A percentile compares a stretch with the other conserved stretches of the same genome.
These are phyloP conservation scores for Cryptococcus sp. DNA, from an alignment of 1,284 basidiomycete species.

Conservation along the genomic window DNA sequence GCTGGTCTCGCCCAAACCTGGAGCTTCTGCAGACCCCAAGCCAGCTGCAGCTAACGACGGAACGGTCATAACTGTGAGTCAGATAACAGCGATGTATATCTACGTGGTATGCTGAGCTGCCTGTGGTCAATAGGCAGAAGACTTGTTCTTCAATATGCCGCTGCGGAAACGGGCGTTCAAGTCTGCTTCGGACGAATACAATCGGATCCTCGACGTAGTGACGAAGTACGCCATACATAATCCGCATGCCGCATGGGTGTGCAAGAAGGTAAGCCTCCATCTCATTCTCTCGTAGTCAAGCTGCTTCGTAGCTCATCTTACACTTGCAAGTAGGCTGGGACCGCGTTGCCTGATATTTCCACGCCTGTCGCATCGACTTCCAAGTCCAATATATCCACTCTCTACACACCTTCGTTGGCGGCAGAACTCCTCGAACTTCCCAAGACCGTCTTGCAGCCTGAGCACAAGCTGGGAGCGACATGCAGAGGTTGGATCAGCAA, in stretches of 20 bases:
- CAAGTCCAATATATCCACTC: slow-evolving; percentile 71
- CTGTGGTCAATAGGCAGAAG: slow-evolving; percentile 72
- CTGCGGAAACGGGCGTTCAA: slow-evolving; percentile 83
- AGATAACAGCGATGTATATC: not conserved
- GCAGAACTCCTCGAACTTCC: slow-evolving; percentile 73
- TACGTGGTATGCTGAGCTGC: slow-evolving; percentile 2
- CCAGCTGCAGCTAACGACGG: slow-evolving; percentile 94
- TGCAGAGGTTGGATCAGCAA: slow-evolving; percentile 77
- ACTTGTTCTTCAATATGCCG: slow-evolving; percentile 94
- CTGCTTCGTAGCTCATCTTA: not conserved
- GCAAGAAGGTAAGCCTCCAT: slow-evolving; percentile 73
- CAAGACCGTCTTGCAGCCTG: slow-evolving; percentile 42
- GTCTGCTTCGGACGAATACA: slow-evolving; percentile 87
- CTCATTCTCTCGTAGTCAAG: not conserved
- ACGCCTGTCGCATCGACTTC: slow-evolving; percentile 72
- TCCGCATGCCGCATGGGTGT: slow-evolving; percentile 79
- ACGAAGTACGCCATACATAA: slow-evolving; percentile 94
- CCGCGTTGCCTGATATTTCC: slow-evolving; percentile 74
- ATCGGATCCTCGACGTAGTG: slow-evolving; percentile 88
- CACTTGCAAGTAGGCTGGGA: slow-evolving; percentile 62
- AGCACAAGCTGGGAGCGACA: slow-evolving; percentile 58
- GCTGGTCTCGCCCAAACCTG: slow-evolving; percentile 68
- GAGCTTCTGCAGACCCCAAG: slow-evolving; percentile 71
- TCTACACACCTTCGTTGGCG: slow-evolving; percentile 80
- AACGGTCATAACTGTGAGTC: slow-evolving; percentile 77